Evolutionary conservation across 2,329 filamentous ascomycete genomes (phyloP).

Genomic region (Cladorrhinum sp.): DNA sequence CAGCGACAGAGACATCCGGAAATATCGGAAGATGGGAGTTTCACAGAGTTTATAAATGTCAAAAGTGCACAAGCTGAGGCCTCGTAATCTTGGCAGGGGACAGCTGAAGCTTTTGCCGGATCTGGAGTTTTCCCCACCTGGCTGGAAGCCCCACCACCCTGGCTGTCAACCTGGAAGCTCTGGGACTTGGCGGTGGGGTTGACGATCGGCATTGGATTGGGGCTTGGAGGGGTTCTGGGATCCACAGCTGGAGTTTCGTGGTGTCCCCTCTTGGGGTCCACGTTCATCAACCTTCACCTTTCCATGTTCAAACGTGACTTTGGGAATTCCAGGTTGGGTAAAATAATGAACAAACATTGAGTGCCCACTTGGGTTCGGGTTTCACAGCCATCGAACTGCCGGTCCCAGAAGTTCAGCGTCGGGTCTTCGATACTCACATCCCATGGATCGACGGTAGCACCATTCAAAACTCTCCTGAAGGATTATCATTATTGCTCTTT

Average conservation of each 20-base stretch:
- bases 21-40: background rate
- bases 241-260: background rate
- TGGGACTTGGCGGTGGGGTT: background rate
- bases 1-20: background rate
- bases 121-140: background rate
- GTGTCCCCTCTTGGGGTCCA: background rate
- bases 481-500: background rate
- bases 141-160: background rate
- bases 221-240: background rate
- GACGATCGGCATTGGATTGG: background rate
- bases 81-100: background rate
- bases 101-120: background rate
- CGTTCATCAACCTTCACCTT: background rate
- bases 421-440: background rate
- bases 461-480: background rate
- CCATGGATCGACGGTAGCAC: background rate
- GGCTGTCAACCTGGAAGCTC: no score
- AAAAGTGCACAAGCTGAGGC: background rate
- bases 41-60: background rate
- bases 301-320: background rate
- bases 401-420: background rate
- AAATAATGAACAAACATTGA: no score
- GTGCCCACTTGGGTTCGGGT: no score
- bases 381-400: background rate
- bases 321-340: background rate